Evolutionary conservation across 139 green algal species (phyloP).

Genomic region (Zygnema cylindricum): DNA sequence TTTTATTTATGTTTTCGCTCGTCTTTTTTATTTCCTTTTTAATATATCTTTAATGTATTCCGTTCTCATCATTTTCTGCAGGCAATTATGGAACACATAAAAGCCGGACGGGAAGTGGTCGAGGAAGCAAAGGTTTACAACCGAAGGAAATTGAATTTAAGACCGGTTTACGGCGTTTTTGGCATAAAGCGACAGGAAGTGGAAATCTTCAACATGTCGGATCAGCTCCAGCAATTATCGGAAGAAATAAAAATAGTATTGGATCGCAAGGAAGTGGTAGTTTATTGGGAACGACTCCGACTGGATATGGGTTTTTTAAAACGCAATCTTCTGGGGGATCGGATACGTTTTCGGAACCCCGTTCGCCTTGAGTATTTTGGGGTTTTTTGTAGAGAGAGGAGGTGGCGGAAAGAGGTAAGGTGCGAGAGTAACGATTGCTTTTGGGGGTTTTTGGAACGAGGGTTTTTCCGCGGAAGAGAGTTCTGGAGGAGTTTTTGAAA

Average conservation of each 20-base stretch:
- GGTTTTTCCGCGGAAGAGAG: too few relatives aligned
- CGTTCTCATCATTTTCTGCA: too few relatives aligned
- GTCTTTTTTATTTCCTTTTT: not conserved
- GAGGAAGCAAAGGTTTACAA: not conserved
- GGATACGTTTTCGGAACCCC: not conserved
- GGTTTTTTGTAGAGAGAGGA: too few relatives aligned
- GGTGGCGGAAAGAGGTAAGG: too few relatives aligned
- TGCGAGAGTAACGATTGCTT: too few relatives aligned
- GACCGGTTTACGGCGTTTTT: not conserved
- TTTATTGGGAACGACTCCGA: not conserved
- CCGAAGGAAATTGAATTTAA: not conserved
- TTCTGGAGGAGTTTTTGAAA: too few relatives aligned
- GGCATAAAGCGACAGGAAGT: not conserved
- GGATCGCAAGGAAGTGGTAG: not conserved
- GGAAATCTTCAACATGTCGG: too few relatives aligned
- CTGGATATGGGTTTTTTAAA: not conserved
- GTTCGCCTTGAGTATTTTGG: too few relatives aligned
- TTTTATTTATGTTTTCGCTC: not conserved
- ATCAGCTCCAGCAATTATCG: not conserved
- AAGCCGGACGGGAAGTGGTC: not conserved
- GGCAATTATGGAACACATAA: not conserved
- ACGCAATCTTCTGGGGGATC: not conserved
- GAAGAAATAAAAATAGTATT: not conserved
- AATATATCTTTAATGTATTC: too few relatives aligned
- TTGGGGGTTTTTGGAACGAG: too few relatives aligned